phyloP scores from a whole-genome alignment of 176 grass and related monocot species.

The Oropetium thomaeum region DNA sequence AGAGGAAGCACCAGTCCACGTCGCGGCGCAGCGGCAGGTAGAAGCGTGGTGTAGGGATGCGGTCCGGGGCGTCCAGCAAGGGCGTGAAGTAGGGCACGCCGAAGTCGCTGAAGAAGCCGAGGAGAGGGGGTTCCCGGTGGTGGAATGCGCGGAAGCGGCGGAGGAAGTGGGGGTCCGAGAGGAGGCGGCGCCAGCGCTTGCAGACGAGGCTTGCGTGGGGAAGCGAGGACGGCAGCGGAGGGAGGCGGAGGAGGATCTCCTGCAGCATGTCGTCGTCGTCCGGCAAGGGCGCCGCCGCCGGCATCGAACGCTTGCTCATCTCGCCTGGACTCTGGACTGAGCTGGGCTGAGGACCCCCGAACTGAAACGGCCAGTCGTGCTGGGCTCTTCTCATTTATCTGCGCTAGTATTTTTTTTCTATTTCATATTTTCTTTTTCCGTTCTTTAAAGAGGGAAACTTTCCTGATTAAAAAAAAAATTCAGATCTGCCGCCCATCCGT shows the following conservation, averaged over 20 bases:
- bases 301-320: too few relatives aligned
- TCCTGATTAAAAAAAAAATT: too few relatives aligned
- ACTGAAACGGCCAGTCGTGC: too few relatives aligned
- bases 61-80: neutral
- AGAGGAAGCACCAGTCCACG: neutral
- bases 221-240: neutral
- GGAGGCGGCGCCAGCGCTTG: neutral
- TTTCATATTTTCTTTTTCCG: too few relatives aligned
- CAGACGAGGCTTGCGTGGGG: neutral
- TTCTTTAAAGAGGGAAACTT: too few relatives aligned
- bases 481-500: too few relatives aligned
- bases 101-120: neutral
- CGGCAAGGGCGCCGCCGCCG: neutral
- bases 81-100: neutral
- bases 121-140: neutral
- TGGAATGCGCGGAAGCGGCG: slow-evolving; percentile 1
- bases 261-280: neutral
- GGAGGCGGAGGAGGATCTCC: neutral
- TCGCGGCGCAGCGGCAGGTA: too few relatives aligned
- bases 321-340: too few relatives aligned
- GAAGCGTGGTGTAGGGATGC: neutral
- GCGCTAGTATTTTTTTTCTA: too few relatives aligned
- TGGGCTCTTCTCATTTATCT: too few relatives aligned
- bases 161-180: neutral
- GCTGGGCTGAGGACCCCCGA: too few relatives aligned